Percentiles rank a stretch among this genome's conserved stretches.
Evolutionary conservation across 306 rosid genomes (phyloP).

Genomic region (Vicia sativa): DNA sequence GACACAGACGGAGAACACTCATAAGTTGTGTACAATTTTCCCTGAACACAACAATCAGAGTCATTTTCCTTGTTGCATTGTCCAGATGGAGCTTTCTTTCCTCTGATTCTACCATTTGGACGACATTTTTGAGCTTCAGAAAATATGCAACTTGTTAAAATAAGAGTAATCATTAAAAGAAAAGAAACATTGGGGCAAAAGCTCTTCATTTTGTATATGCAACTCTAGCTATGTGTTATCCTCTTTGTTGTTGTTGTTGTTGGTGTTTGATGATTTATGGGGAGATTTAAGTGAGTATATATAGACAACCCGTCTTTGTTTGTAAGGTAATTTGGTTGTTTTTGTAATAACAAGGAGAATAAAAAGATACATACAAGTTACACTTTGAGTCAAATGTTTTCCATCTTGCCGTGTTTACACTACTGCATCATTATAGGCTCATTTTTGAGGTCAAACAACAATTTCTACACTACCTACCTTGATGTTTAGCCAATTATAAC

Average conservation of each 20-base stretch:
- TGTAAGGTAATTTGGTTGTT: not conserved
- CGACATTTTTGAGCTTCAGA: constrained; percentile 38
- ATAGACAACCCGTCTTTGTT: not conserved
- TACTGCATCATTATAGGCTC: not conserved
- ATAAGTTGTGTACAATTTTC: constrained; percentile 39
- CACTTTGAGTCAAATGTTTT: not conserved
- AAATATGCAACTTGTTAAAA: not conserved
- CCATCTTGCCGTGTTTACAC: not conserved
- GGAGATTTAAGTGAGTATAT: not conserved
- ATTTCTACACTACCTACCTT: not conserved
- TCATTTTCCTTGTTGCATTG: constrained; percentile 48
- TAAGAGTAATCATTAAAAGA: too few species aligned
- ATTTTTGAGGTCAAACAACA: not conserved
- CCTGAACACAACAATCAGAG: constrained; percentile 45
- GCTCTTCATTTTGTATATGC: constrained; percentile 12
- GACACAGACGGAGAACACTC: constrained; percentile 48
- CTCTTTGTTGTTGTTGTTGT: not conserved
- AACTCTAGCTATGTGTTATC: not conserved
- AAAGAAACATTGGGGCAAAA: not conserved
- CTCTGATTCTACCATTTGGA: constrained; percentile 34
- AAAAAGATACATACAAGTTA: not conserved
- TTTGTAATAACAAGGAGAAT: not conserved
- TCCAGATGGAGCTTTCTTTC: constrained; percentile 34
- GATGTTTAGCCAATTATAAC: too few species aligned
- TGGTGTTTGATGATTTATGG: not conserved